Conservation (phyloP, 441 rosid species). For the Breynia disticha region DNA sequence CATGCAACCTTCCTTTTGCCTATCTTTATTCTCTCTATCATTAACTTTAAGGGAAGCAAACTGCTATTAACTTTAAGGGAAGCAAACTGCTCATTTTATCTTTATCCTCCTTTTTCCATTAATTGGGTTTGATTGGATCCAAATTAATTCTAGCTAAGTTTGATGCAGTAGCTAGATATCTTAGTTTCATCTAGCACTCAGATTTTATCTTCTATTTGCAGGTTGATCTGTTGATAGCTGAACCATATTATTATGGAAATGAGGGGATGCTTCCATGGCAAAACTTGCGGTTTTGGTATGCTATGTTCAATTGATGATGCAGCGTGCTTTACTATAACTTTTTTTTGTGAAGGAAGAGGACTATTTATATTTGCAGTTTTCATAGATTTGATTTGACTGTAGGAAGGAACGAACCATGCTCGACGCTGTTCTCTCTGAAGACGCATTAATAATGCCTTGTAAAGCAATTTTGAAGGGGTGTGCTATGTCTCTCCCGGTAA, state of each 20-base stretch:
- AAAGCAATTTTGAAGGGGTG: conserved; percentile 77
- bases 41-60: too few relatives aligned
- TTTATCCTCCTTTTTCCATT: not conserved
- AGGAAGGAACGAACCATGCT: conserved; percentile 83
- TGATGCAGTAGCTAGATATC: not conserved
- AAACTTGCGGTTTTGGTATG: conserved; percentile 91
- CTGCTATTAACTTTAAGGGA: too few relatives aligned
- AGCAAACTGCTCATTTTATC: not conserved
- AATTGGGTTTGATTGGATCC: too few relatives aligned
- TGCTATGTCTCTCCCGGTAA: conserved; percentile 84
- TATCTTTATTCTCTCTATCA: not conserved
- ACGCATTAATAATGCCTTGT: conserved; percentile 62
- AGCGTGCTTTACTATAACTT: not conserved
- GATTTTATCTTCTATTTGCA: conserved; percentile 21
- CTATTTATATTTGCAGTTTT: not conserved
- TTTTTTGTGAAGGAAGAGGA: not conserved
- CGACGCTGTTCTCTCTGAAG: conserved; percentile 59
- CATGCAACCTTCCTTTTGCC: not conserved
- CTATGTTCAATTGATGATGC: too few relatives aligned
- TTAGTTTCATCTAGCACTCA: conserved; percentile 10
- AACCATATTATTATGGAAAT: conserved; percentile 72
- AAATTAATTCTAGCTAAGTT: too few relatives aligned
- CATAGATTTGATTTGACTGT: conserved; percentile 13
- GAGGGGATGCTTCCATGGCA: conserved; percentile 92
- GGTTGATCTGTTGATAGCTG: conserved; percentile 84